Percentiles rank a stretch among this genome's conserved stretches.
These are phyloP conservation scores for Evernia prunastri DNA, from an alignment of 495 filamentous ascomycete genomes.

Conservation along the genomic window DNA sequence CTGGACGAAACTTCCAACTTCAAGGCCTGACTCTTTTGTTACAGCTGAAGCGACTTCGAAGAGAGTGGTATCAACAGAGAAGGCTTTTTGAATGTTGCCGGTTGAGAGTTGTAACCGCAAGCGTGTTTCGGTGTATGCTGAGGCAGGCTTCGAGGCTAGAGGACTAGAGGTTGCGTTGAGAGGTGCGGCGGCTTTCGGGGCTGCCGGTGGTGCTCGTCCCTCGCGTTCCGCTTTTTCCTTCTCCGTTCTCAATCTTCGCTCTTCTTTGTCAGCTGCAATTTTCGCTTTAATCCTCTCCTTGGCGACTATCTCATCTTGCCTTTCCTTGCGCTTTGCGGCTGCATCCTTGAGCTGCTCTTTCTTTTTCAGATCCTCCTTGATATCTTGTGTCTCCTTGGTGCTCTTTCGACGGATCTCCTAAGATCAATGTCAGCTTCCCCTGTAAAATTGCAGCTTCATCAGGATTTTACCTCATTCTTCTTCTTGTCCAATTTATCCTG, in stretches of 20 bases:
- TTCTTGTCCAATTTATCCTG: conserved; percentile 79
- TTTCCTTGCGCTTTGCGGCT: conserved; percentile 74
- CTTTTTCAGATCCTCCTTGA: conserved; percentile 75
- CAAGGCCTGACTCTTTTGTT: conserved; percentile 52
- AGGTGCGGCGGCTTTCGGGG: conserved; percentile 36
- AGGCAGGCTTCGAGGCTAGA: conserved; percentile 49
- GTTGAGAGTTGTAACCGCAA: conserved; percentile 69
- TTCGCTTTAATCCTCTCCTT: conserved; percentile 83
- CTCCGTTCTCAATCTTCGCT: conserved; percentile 74
- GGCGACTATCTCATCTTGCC: conserved; percentile 76
- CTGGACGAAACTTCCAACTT: conserved; percentile 69
- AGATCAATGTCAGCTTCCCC: conserved; percentile 1
- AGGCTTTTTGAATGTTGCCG: conserved; percentile 74
- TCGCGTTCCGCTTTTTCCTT: conserved; percentile 76
- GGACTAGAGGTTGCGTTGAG: conserved; percentile 38
- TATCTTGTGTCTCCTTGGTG: conserved; percentile 68
- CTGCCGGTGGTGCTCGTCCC: conserved; percentile 53
- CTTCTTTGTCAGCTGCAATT: conserved; percentile 86
- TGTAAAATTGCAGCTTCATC: background rate
- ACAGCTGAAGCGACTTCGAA: conserved; percentile 84
- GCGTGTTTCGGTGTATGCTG: conserved; percentile 69
- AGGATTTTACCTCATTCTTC: conserved; percentile 67
- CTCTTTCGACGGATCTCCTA: conserved; percentile 83
- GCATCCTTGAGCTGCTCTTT: conserved; percentile 91
- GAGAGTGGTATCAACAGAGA: conserved; percentile 78